Evolutionary conservation across 805 yeast genomes (phyloP).

Genomic region (Allodekkera sacchari): DNA sequence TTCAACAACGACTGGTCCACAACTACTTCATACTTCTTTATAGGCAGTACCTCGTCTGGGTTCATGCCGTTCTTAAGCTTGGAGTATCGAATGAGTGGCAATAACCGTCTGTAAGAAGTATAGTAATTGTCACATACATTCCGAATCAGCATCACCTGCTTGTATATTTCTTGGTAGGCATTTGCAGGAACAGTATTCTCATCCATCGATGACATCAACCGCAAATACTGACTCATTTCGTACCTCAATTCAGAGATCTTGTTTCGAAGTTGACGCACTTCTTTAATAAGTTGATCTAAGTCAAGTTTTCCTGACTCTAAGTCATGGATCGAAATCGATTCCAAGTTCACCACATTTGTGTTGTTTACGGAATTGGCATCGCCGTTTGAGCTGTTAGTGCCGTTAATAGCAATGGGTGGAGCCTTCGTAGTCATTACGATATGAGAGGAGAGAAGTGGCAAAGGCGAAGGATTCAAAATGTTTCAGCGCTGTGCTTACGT

Average conservation of each 20-base stretch:
- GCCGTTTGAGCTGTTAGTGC: too few species aligned
- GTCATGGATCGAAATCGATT: slow-evolving; percentile 28
- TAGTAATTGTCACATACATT: slow-evolving; percentile 34
- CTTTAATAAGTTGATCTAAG: slow-evolving; percentile 26
- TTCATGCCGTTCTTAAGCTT: slow-evolving; percentile 43
- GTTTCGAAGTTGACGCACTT: slow-evolving; percentile 26
- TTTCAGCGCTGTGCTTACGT: too few species aligned
- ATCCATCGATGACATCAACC: slow-evolving; percentile 32
- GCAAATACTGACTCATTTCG: slow-evolving; percentile 30
- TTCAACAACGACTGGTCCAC: slow-evolving; percentile 9
- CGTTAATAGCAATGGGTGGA: too few species aligned
- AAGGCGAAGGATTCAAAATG: too few species aligned
- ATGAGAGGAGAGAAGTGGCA: too few species aligned
- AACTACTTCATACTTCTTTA: slow-evolving; percentile 17
- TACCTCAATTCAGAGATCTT: slow-evolving; percentile 27
- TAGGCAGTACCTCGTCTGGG: slow-evolving; percentile 35
- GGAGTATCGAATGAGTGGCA: slow-evolving; percentile 43
- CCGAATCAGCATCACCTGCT: slow-evolving; percentile 29
- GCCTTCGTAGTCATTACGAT: too few species aligned
- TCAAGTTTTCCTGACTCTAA: slow-evolving; percentile 31
- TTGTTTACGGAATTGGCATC: too few species aligned
- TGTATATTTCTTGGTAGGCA: slow-evolving; percentile 28
- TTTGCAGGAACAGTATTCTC: slow-evolving; percentile 36
- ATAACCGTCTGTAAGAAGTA: slow-evolving; percentile 33
- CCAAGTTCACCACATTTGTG: too few species aligned